Evolutionary conservation across 169 alveolate genomes (phyloP).

Genomic region (Haemoproteus tartakovskyi): DNA sequence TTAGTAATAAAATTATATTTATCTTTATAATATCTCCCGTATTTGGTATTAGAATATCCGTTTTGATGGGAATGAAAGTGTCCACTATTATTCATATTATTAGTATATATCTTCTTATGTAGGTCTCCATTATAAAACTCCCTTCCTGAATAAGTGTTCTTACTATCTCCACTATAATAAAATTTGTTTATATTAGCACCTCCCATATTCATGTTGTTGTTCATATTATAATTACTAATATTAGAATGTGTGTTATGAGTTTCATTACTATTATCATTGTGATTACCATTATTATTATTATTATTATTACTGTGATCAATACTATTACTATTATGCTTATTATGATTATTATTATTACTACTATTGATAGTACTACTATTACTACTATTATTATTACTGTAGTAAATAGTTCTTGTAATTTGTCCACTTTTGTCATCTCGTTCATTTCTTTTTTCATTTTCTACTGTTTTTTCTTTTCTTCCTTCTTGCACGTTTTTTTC

Average conservation of each 20-base stretch:
- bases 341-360: slow-evolving; percentile 1
- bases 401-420: neutral
- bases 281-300: neutral
- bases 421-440: neutral
- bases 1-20: neutral
- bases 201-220: neutral
- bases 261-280: neutral
- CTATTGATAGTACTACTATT: neutral
- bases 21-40: neutral
- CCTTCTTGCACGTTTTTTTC: neutral
- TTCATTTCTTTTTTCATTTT: neutral
- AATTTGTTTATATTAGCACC: neutral
- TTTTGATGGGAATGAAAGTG: too few relatives aligned
- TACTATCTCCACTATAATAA: too few relatives aligned
- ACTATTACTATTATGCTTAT: neutral
- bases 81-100: too few relatives aligned
- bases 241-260: neutral
- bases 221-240: neutral
- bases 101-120: too few relatives aligned
- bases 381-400: neutral
- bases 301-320: neutral
- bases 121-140: too few relatives aligned
- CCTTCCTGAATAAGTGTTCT: too few relatives aligned
- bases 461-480: neutral
- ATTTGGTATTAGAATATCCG: neutral